A percentile compares a stretch with the other conserved stretches of the same genome.
These are phyloP conservation scores for Colletotrichum godetiae DNA, from an alignment of 2,329 filamentous ascomycete genomes.

Conservation along the genomic window DNA sequence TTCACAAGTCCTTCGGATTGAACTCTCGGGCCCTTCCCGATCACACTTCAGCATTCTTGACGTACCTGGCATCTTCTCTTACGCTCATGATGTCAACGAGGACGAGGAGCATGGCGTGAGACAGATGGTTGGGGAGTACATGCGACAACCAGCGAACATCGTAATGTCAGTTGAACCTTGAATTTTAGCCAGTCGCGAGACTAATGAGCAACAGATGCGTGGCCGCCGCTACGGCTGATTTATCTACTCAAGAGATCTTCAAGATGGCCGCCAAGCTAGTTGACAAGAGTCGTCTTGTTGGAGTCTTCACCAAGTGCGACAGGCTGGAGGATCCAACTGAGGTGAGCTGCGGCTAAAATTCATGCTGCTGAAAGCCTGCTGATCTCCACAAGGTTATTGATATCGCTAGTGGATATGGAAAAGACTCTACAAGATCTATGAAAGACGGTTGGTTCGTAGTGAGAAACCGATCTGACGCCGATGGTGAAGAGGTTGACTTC, in stretches of 20 bases:
- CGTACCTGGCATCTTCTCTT: slow-evolving; percentile 47
- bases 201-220: slow-evolving; percentile 44
- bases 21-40: slow-evolving; percentile 48
- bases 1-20: slow-evolving; percentile 49
- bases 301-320: slow-evolving; percentile 54
- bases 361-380: background rate
- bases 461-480: slow-evolving; percentile 44
- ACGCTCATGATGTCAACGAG: slow-evolving; percentile 40
- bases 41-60: slow-evolving; percentile 52
- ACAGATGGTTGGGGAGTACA: slow-evolving; percentile 48
- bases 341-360: background rate
- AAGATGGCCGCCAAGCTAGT: slow-evolving; percentile 42
- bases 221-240: slow-evolving; percentile 44
- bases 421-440: slow-evolving; percentile 15
- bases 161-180: slow-evolving; percentile 46
- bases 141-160: slow-evolving; percentile 49
- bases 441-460: slow-evolving; percentile 50
- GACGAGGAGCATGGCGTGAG: slow-evolving; percentile 44
- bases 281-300: slow-evolving; percentile 44
- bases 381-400: slow-evolving; percentile 5
- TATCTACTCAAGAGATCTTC: slow-evolving; percentile 45
- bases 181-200: accelerated
- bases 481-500: slow-evolving; percentile 41
- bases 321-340: slow-evolving; percentile 37
- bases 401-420: slow-evolving; percentile 21